These are phyloP conservation scores for Sugiyamaella pinicola DNA, from an alignment of 1,139 yeast genomes.

Conservation along the genomic window DNA sequence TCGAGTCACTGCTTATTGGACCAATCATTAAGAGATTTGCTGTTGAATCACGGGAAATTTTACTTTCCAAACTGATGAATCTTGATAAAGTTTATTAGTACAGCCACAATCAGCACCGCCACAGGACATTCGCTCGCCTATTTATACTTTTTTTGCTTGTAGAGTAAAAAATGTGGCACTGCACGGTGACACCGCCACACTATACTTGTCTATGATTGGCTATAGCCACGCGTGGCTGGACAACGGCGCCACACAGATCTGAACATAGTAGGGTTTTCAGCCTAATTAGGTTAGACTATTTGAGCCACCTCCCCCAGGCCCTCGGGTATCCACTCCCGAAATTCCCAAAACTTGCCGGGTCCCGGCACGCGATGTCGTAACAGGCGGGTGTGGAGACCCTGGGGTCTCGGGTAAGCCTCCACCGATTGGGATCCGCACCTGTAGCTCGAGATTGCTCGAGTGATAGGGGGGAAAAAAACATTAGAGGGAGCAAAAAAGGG, in stretches of 20 bases:
- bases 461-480: no score
- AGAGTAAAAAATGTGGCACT: background rate
- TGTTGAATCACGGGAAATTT: no score
- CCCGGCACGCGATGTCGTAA: no score
- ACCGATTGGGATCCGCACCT: no score
- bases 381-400: no score
- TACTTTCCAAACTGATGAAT: no score
- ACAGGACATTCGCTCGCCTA: background rate
- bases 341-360: no score
- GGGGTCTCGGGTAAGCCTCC: no score
- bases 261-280: background rate
- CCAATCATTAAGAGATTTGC: background rate
- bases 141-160: background rate
- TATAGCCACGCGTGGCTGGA: background rate
- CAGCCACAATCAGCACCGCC: slow-evolving; percentile 7
- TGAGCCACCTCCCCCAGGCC: slow-evolving; percentile 1
- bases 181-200: background rate
- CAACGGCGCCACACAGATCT: background rate
- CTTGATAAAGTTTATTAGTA: background rate
- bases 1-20: background rate
- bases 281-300: background rate
- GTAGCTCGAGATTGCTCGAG: no score
- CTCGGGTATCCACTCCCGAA: no score
- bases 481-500: background rate
- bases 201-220: background rate